phyloP scores from a whole-genome alignment of 2,329 filamentous ascomycete genomes.

The Colletotrichum camelliae region DNA sequence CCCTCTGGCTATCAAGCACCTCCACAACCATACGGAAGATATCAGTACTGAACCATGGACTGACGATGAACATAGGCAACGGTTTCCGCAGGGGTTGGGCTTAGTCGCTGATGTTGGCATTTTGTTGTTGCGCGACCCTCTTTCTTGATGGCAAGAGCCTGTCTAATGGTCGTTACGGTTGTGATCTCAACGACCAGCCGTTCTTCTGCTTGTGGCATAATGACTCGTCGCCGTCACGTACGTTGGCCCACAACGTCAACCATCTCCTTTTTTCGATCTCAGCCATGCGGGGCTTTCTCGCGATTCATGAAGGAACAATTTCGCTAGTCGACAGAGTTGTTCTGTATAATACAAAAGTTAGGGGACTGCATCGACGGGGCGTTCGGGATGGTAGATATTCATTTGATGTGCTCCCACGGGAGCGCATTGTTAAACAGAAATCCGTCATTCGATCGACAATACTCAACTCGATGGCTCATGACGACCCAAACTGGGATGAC shows the following conservation, averaged over 20 bases:
- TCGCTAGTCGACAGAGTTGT: not conserved
- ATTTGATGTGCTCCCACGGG: not conserved
- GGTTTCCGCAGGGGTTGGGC: conserved; percentile 17
- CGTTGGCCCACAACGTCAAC: not conserved
- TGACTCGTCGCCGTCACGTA: not conserved
- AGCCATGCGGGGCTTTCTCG: not conserved
- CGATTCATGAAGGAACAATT: not conserved
- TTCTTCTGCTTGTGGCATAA: not conserved
- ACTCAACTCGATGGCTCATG: not conserved
- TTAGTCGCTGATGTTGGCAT: not conserved
- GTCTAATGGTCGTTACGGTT: not conserved
- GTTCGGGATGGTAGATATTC: conserved; percentile 3
- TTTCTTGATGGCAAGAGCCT: not conserved
- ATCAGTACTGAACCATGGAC: conserved; percentile 32
- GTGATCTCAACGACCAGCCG: not conserved
- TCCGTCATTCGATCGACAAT: not conserved
- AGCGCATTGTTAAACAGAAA: not conserved
- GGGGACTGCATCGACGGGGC: conserved; percentile 11
- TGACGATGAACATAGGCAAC: conserved; percentile 8
- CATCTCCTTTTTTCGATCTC: not conserved
- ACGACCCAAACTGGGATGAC: not conserved
- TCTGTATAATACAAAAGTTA: conserved; percentile 17
- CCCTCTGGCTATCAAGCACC: conserved; percentile 35
- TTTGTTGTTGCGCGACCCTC: not conserved
- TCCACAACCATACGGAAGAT: conserved; percentile 40